Conservation (phyloP, 169 alveolate genomes). For the Eimeria falciformis region DNA sequence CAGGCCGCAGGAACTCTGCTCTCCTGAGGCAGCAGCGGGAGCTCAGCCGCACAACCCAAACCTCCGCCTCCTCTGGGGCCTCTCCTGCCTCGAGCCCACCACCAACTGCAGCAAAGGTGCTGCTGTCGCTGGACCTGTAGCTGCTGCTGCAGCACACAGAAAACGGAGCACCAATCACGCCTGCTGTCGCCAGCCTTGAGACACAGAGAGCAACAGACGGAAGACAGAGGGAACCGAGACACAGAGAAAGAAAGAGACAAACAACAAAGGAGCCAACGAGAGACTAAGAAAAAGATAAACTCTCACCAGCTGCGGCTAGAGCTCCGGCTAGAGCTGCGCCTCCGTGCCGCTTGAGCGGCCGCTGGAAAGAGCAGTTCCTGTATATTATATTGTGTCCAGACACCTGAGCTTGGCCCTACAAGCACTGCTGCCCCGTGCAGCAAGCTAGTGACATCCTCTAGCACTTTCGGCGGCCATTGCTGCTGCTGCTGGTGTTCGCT, state of each 20-base stretch:
- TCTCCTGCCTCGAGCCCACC: background rate
- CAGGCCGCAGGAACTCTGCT: constrained; percentile 8
- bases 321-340: background rate
- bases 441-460: constrained; percentile 34
- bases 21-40: background rate
- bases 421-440: constrained; percentile 54
- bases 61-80: constrained; percentile 14
- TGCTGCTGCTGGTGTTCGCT: background rate
- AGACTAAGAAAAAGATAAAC: background rate
- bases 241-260: background rate
- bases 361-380: constrained; percentile 38
- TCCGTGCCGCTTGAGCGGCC: background rate
- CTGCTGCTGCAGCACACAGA: background rate
- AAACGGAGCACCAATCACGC: background rate
- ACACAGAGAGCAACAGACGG: background rate
- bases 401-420: constrained; percentile 34
- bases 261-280: background rate
- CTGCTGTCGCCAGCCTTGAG: background rate
- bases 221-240: background rate
- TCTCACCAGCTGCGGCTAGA: background rate
- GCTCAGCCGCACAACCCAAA: constrained; percentile 37
- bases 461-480: background rate
- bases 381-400: constrained; percentile 7
- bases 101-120: constrained; percentile 17
- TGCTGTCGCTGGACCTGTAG: constrained; percentile 42